These are phyloP conservation scores for Boletellus dicymbophilus DNA, from an alignment of 1,284 basidiomycete species.

Conservation along the genomic window DNA sequence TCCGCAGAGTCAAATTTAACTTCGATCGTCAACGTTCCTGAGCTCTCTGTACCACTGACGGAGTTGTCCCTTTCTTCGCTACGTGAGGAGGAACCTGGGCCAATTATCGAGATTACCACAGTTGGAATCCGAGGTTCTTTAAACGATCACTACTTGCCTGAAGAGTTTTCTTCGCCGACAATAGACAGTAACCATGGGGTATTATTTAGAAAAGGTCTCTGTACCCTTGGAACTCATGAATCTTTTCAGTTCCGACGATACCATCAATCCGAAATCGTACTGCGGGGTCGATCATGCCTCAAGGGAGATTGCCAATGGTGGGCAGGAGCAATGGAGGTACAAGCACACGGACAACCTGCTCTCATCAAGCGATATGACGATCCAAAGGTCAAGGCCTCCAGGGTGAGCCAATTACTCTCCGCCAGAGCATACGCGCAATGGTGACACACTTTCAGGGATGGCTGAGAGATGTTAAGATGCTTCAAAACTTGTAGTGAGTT, in stretches of 20 bases:
- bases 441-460: conserved; percentile 38
- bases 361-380: conserved; percentile 49
- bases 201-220: conserved; percentile 1
- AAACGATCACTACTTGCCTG: conserved; percentile 26
- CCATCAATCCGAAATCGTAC: conserved; percentile 47
- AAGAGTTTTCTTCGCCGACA: conserved; percentile 24
- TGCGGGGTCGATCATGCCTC: conserved; percentile 37
- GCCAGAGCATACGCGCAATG: neutral
- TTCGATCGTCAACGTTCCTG: conserved; percentile 3
- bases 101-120: conserved; percentile 23
- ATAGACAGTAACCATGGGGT: conserved; percentile 40
- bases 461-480: conserved; percentile 51
- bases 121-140: conserved; percentile 17
- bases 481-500: conserved; percentile 49
- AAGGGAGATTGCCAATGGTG: conserved; percentile 53
- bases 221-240: neutral
- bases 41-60: neutral
- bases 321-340: conserved; percentile 41
- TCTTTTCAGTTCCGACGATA: conserved; percentile 46
- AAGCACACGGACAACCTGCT: conserved; percentile 40
- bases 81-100: conserved; percentile 17
- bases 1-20: neutral
- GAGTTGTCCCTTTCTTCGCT: neutral
- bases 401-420: conserved; percentile 27
- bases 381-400: conserved; percentile 31